Conservation (phyloP, 163 green algal genomes). For the Scenedesmus sp. region DNA sequence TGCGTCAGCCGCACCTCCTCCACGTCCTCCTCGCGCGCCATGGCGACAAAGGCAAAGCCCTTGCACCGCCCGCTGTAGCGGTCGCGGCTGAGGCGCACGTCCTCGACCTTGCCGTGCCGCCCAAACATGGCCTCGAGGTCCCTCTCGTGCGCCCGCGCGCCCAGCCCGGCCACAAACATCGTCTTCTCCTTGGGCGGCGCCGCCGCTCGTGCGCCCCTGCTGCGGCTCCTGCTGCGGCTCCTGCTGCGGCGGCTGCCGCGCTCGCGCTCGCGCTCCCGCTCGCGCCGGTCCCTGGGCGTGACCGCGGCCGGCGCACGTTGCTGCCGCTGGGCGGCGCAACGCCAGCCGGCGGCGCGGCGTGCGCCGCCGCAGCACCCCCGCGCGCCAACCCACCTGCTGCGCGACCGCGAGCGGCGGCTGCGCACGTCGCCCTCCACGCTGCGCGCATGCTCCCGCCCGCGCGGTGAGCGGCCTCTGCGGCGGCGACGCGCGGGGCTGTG, state of each 20-base stretch:
- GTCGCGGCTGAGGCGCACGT: constrained; percentile 69
- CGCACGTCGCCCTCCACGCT: too few species aligned
- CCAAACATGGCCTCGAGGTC: constrained; percentile 67
- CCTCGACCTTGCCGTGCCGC: constrained; percentile 52
- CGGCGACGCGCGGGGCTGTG: too few species aligned
- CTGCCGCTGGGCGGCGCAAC: too few species aligned
- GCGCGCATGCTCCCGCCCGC: too few species aligned
- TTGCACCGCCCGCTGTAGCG: constrained; percentile 59
- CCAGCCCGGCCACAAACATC: constrained; percentile 46
- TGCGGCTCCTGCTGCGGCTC: background rate
- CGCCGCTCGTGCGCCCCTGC: background rate
- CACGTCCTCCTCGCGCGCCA: constrained; percentile 62
- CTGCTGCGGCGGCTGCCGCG: background rate
- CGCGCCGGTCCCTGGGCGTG: constrained; percentile 4
- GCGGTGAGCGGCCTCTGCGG: too few species aligned
- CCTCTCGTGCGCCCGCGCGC: constrained; percentile 16
- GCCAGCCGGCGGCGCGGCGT: too few species aligned
- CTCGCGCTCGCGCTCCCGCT: constrained; percentile 2
- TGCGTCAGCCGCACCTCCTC: constrained; percentile 41
- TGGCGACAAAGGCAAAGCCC: constrained; percentile 74
- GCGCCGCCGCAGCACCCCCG: too few species aligned
- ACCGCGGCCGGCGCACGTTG: too few species aligned
- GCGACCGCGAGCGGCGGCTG: too few species aligned
- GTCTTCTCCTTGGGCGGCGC: constrained; percentile 43
- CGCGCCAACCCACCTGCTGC: too few species aligned